phyloP scores from a whole-genome alignment of 768 basidiomycete genomes.

The Auricularia cornea region DNA sequence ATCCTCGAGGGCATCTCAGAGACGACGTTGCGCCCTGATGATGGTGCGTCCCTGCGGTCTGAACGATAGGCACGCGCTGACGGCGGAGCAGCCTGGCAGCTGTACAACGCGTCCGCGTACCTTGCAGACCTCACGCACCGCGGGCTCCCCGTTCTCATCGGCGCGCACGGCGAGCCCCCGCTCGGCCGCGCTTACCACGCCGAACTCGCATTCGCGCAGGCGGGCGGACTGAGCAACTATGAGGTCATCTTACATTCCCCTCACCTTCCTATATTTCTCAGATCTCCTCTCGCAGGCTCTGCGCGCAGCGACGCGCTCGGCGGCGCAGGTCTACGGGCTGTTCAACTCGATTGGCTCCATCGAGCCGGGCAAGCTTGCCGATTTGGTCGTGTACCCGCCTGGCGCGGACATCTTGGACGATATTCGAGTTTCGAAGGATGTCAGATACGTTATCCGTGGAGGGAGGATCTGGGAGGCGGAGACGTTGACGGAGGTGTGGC shows the following conservation, averaged over 20 bases:
- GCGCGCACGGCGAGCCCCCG: constrained; percentile 61
- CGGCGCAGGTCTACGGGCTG: constrained; percentile 58
- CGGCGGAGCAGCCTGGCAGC: constrained; percentile 36
- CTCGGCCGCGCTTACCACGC: constrained; percentile 67
- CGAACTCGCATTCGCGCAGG: constrained; percentile 57
- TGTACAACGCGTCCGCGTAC: constrained; percentile 63
- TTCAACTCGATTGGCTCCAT: constrained; percentile 54
- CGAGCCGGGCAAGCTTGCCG: constrained; percentile 58
- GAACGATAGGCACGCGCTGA: not conserved
- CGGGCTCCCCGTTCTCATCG: constrained; percentile 56
- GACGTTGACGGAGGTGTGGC: constrained; percentile 64
- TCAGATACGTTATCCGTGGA: constrained; percentile 52
- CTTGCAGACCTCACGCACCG: constrained; percentile 60
- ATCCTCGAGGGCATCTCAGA: constrained; percentile 52
- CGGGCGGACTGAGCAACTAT: constrained; percentile 61
- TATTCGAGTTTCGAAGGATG: constrained; percentile 38
- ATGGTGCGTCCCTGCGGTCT: constrained; percentile 35
- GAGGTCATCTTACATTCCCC: constrained; percentile 34
- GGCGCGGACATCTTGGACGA: constrained; percentile 51
- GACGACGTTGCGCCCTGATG: constrained; percentile 47
- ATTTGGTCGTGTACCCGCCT: constrained; percentile 57
- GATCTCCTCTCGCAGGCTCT: constrained; percentile 50
- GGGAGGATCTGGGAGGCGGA: constrained; percentile 62
- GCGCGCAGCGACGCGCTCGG: constrained; percentile 58
- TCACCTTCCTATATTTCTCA: not conserved